These are phyloP conservation scores for Rhinocladiella similis DNA, from an alignment of 2,329 filamentous ascomycete genomes.

Conservation along the genomic window DNA sequence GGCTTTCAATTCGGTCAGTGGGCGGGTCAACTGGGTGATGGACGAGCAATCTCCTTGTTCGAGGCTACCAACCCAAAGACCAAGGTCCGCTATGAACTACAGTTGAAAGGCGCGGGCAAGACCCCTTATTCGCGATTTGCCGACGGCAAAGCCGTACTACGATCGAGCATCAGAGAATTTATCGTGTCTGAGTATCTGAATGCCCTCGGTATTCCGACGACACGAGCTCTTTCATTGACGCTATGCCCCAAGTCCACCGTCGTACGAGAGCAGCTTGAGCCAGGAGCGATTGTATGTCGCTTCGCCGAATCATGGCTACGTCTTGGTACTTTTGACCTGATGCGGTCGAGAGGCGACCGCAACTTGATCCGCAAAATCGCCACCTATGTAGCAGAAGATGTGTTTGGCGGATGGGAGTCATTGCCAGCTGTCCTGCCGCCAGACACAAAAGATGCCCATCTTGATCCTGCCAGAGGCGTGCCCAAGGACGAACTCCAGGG, in stretches of 20 bases:
- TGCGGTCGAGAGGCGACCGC: constrained; percentile 77
- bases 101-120: constrained; percentile 88
- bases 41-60: constrained; percentile 90
- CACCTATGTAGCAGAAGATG: constrained; percentile 82
- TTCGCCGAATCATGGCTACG: constrained; percentile 92
- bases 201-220: constrained; percentile 81
- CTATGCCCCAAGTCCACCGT: constrained; percentile 73
- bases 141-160: constrained; percentile 88
- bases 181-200: constrained; percentile 84
- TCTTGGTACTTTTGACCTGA: constrained; percentile 94
- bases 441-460: constrained; percentile 34
- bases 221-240: constrained; percentile 80
- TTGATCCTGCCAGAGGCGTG: constrained; percentile 54
- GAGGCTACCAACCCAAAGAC: constrained; percentile 77
- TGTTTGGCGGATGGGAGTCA: constrained; percentile 84
- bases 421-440: constrained; percentile 61
- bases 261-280: constrained; percentile 76
- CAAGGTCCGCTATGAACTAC: constrained; percentile 78
- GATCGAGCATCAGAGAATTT: constrained; percentile 92
- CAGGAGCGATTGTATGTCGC: constrained; percentile 86
- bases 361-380: constrained; percentile 71
- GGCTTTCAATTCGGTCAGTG: constrained; percentile 70
- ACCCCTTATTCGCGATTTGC: constrained; percentile 97
- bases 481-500: constrained; percentile 64
- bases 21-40: constrained; percentile 95